These are phyloP conservation scores for Ganoderma meredithae DNA, from an alignment of 1,284 basidiomycete genomes.

Conservation along the genomic window DNA sequence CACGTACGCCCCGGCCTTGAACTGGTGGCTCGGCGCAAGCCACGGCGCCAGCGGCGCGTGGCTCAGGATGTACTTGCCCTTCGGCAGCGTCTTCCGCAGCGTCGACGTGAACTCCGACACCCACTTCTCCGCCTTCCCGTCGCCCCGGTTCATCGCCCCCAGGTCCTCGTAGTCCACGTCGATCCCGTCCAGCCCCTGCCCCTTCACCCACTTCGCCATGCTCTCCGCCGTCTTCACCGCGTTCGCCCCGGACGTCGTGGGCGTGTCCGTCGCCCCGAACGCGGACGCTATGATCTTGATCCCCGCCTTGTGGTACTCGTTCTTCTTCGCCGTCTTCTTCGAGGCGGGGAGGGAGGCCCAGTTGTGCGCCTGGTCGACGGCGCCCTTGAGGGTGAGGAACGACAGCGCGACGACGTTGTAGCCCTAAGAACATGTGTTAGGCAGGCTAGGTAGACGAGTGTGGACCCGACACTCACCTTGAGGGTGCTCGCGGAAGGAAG, in stretches of 20 bases:
- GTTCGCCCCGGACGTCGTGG: slow-evolving; percentile 53
- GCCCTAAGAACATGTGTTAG: slow-evolving; percentile 14
- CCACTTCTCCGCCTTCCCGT: slow-evolving; percentile 49
- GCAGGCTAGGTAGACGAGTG: not conserved
- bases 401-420: slow-evolving; percentile 30
- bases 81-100: slow-evolving; percentile 43
- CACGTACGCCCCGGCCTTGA: slow-evolving; percentile 68
- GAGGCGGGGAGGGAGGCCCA: slow-evolving; percentile 19
- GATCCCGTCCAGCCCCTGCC: slow-evolving; percentile 54
- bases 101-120: slow-evolving; percentile 47
- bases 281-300: slow-evolving; percentile 55
- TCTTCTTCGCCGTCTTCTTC: slow-evolving; percentile 46
- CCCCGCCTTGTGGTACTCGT: slow-evolving; percentile 52
- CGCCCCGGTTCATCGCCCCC: slow-evolving; percentile 49
- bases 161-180: slow-evolving; percentile 68
- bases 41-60: slow-evolving; percentile 60
- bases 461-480: slow-evolving; percentile 8
- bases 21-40: slow-evolving; percentile 55
- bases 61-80: slow-evolving; percentile 44
- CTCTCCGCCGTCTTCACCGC: slow-evolving; percentile 50
- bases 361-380: slow-evolving; percentile 22
- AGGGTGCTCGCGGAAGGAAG: slow-evolving; percentile 20
- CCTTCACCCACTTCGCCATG: slow-evolving; percentile 49
- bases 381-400: slow-evolving; percentile 24
- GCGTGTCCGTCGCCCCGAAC: slow-evolving; percentile 58